These are phyloP conservation scores for Zygoascus biomembranicola DNA, from an alignment of 805 yeast genomes.

Conservation along the genomic window DNA sequence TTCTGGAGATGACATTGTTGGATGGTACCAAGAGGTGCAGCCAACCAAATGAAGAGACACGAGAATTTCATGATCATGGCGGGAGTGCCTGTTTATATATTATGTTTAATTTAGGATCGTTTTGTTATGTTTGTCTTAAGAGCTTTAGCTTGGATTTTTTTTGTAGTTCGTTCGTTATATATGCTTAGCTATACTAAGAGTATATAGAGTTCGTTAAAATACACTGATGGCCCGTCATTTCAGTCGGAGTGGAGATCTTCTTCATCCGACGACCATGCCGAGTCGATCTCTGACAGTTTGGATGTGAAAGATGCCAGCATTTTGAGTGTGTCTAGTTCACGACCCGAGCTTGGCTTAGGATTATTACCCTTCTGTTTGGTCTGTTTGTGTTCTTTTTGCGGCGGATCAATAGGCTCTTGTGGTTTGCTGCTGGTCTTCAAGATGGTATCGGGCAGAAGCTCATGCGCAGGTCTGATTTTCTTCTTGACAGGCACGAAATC, in stretches of 20 bases:
- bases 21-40: conserved; percentile 71
- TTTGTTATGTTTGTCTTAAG: neutral
- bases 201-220: no score
- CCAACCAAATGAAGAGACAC: neutral
- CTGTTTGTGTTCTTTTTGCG: neutral
- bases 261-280: conserved; percentile 1
- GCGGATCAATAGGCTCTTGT: neutral
- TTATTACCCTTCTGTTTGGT: neutral
- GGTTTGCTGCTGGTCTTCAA: neutral
- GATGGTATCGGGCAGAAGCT: conserved; percentile 18
- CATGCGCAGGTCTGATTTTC: conserved; percentile 13
- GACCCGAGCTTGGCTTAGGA: neutral
- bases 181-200: no score
- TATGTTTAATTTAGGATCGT: neutral
- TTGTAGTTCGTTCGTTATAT: no score
- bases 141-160: no score
- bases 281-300: neutral
- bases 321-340: conserved; percentile 1
- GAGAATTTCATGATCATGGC: neutral
- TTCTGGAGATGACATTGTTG: conserved; percentile 81
- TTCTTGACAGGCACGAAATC: conserved; percentile 13
- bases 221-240: neutral
- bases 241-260: conserved; percentile 1
- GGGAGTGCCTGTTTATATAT: neutral
- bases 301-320: neutral